Conservation (phyloP, 2,329 filamentous ascomycete species). For the Verticillium klebahnii region DNA sequence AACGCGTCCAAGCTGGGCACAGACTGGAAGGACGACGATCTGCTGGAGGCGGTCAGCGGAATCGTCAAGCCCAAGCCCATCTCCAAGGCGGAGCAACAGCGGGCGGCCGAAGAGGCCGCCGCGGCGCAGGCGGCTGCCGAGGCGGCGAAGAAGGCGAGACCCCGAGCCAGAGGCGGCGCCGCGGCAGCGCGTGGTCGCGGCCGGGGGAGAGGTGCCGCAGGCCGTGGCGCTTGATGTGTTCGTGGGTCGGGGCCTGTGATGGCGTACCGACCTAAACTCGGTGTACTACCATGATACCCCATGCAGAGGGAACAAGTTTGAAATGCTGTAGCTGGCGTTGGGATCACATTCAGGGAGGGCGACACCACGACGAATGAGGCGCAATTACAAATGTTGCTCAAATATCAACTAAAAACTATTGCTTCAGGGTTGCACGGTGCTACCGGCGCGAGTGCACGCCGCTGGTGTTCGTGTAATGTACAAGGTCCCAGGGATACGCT, state of each 20-base stretch:
- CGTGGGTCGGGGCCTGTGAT: background rate
- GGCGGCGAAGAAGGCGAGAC: constrained; percentile 21
- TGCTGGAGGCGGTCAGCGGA: constrained; percentile 42
- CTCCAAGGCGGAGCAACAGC: constrained; percentile 9
- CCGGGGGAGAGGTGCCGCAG: constrained; percentile 11
- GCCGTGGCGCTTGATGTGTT: constrained; percentile 17
- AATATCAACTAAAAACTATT: background rate
- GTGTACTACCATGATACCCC: background rate
- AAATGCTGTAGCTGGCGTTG: background rate
- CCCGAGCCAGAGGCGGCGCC: constrained; percentile 7
- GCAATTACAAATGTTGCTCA: background rate
- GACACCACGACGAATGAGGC: background rate
- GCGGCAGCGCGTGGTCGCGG: constrained; percentile 8
- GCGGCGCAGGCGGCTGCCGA: constrained; percentile 15
- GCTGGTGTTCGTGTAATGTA: background rate
- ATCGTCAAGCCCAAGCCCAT: constrained; percentile 26
- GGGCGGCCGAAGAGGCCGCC: constrained; percentile 18
- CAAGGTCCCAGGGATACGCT: background rate
- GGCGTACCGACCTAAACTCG: background rate
- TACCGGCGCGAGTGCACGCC: background rate
- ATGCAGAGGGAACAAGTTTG: background rate
- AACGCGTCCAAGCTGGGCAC: constrained; percentile 33
- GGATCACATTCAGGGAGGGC: background rate
- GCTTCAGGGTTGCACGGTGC: background rate
- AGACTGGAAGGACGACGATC: constrained; percentile 37